A percentile compares a stretch with the other conserved stretches of the same genome.
Conservation (phyloP, 495 filamentous ascomycete species). For the Penicillium canescens region DNA sequence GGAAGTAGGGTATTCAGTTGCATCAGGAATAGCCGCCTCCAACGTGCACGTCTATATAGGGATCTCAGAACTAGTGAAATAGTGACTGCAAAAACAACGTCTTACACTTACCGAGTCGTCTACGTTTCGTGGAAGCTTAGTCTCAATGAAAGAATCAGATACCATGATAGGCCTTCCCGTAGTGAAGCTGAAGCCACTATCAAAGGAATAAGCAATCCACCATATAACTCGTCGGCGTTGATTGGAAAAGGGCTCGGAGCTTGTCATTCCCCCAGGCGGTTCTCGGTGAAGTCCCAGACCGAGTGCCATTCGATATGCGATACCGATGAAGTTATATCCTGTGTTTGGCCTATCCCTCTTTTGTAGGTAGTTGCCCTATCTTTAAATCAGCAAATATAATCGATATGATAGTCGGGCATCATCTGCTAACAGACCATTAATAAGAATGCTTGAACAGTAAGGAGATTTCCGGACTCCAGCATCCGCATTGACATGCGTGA, state of each 20-base stretch:
- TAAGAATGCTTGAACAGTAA: conserved; percentile 25
- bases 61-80: too few relatives aligned
- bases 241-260: conserved; percentile 11
- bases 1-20: conserved; percentile 15
- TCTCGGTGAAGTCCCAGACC: conserved; percentile 48
- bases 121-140: conserved; percentile 21
- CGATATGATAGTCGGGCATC: not conserved
- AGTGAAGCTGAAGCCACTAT: conserved; percentile 29
- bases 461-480: conserved; percentile 25
- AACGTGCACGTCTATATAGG: not conserved
- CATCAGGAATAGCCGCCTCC: not conserved
- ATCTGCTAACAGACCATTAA: conserved; percentile 10
- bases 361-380: conserved; percentile 20
- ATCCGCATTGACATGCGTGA: conserved; percentile 28
- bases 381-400: too few relatives aligned
- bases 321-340: conserved; percentile 30
- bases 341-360: conserved; percentile 25
- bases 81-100: too few relatives aligned
- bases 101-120: conserved; percentile 18
- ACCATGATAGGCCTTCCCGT: conserved; percentile 23
- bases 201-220: conserved; percentile 29
- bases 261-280: not conserved
- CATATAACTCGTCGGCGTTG: conserved; percentile 19
- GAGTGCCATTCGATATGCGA: conserved; percentile 45
- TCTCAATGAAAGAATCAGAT: conserved; percentile 26